Conservation (phyloP, 2,329 filamentous ascomycete species). For the Ophiocordyceps australis region DNA sequence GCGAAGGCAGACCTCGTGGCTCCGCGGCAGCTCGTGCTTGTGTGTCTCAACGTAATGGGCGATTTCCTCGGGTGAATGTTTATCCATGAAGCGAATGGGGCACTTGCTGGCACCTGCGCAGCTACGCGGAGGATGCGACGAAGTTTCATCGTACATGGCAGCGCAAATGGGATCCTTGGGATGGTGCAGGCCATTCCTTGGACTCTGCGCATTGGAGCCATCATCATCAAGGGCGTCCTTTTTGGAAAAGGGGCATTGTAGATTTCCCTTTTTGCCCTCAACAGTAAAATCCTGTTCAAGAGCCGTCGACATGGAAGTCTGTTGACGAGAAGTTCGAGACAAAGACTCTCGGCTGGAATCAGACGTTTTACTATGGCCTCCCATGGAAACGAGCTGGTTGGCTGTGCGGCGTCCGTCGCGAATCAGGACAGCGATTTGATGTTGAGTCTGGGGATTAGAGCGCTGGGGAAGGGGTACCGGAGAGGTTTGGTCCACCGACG, state of each 20-base stretch:
- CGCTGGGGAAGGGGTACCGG: slow-evolving; percentile 37
- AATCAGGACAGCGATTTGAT: slow-evolving; percentile 44
- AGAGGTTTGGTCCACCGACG: slow-evolving; percentile 25
- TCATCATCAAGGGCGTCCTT: slow-evolving; percentile 15
- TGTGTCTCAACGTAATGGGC: slow-evolving; percentile 87
- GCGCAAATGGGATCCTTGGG: slow-evolving; percentile 44
- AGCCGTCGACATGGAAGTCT: slow-evolving; percentile 42
- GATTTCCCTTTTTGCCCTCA: slow-evolving; percentile 57
- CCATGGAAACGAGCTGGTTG: slow-evolving; percentile 28
- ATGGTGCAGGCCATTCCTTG: slow-evolving; percentile 26
- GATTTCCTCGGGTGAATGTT: slow-evolving; percentile 84
- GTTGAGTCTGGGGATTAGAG: slow-evolving; percentile 18
- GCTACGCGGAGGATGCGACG: slow-evolving; percentile 30
- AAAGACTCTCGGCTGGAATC: slow-evolving; percentile 28
- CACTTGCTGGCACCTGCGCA: slow-evolving; percentile 47
- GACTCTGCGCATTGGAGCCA: slow-evolving; percentile 7
- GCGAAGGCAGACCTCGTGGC: slow-evolving; percentile 81
- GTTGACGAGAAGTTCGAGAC: slow-evolving; percentile 23
- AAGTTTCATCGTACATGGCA: slow-evolving; percentile 42
- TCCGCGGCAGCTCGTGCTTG: slow-evolving; percentile 86
- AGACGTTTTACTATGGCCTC: slow-evolving; percentile 32
- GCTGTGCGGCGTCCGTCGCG: slow-evolving; percentile 44
- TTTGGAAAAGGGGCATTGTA: slow-evolving; percentile 65
- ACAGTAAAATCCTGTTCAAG: slow-evolving; percentile 87
- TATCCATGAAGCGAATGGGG: slow-evolving; percentile 81